Evolutionary conservation across 225 moss, liverwort and hornwort species (phyloP), one percentile per base, ranked within the genome.

Genomic region (Physcomitrium patens): DNA sequence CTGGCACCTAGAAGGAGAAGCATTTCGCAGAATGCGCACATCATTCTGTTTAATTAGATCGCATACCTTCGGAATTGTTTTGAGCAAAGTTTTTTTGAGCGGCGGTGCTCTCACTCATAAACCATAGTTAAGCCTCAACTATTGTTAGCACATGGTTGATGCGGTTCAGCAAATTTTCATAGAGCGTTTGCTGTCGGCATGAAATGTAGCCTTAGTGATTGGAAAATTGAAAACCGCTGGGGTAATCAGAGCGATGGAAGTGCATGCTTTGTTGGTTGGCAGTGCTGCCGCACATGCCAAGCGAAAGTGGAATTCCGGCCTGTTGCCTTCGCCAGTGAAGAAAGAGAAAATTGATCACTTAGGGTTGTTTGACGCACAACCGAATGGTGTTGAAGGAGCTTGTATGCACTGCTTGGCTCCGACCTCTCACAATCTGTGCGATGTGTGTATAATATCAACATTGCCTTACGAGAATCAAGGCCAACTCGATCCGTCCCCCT

Each of bases 391-490:
- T 12, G 73, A 47, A 48, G 76, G 70, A 50, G 63, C 65, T 47
- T 87, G 84, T 67, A 71, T 79, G 74, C 71, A 70, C 46, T 87
- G 84, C 53, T 84, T 54, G 8, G 67, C 71, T 22, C 84, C 84
- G 28, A 23, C 63, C 37, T 63, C 51, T 26, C 74, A 75, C 41
- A 60, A 63, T 24, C 81, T 84, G 18, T 87, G 84, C 74, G 69
- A 79, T 75, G 60, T 67, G 27, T 87, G 87, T 53, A 68, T 75
- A 45, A 68, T 75, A 45, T 59, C 79, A 41, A 61, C 18, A 9
- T 44, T 79, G 55, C 62, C 78, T 43, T 59, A 65, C 45, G 76
- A 70, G 50, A 78, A 23, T 14, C 19, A n/a, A 71, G 26, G 13
- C 24, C 75, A 59, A 51, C 62, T 66, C 31, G 65, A 76, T 28